Evolutionary conservation across 106 monocot species (phyloP), one percentile per base, ranked within the genome.

Genomic region (Posidonia australis): DNA sequence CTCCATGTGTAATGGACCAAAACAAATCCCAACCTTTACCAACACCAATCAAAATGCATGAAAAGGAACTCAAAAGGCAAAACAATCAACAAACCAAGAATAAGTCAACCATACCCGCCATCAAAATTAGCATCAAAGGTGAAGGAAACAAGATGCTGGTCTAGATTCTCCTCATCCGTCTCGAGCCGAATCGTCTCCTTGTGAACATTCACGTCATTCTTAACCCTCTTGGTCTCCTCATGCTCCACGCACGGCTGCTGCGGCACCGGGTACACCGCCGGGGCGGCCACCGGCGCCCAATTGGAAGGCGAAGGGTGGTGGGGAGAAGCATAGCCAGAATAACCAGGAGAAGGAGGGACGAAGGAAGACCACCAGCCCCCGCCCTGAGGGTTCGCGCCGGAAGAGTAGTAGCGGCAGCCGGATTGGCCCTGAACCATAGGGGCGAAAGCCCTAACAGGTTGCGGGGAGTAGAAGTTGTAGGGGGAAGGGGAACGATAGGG

Each of bases 161-260:
- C 86, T 0, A 81, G 83, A 53, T 75, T 71, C 9, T 46, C 43
- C 58, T 68, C 84, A 66, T 90, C 94, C 1, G 23, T 21, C 57
- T 74, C 74, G 13, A 96, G 74, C 41, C 68, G 49, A 56, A 90
- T 86, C 12, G 86, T 78, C 11, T 90, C 80, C 83, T 90, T 94
- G 59, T 86, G 94, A 36, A 94, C 51, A 44, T 96, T 96, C 23
- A 90, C 82, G 16, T 86, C 78, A 44, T 84, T 96, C 80, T 86
- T 89, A 48, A 96, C 64, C 1, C 64, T 96, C 76, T 74, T 77
- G 1, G 86, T 76, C 73, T 75, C 65, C 76, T 93, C 76, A n/a
- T 81, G 83, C 71, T 94, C 89, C 23, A 93, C 89, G 32, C 68
- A 77, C 20, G 85, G 88, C 46, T 31, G 42, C 32, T 52, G 72